Conservation (phyloP, 2,329 filamentous ascomycete genomes). For the Chrysoporthe cubensis region DNA sequence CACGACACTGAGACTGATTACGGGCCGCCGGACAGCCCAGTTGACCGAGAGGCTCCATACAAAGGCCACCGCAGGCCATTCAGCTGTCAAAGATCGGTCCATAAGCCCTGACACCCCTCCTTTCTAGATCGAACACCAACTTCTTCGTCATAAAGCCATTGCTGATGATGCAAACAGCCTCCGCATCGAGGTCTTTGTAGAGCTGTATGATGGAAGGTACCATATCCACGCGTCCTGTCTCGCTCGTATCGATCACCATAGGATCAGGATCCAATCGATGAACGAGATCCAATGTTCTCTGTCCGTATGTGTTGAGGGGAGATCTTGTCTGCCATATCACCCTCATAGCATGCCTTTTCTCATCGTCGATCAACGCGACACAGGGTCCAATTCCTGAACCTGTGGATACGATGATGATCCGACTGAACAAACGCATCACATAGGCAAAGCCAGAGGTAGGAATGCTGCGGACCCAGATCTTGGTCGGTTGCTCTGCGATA, state of each 20-base stretch:
- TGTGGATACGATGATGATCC: conserved; percentile 63
- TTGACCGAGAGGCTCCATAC: background rate
- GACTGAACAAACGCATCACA: conserved; percentile 59
- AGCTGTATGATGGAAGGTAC: conserved; percentile 34
- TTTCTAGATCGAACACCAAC: conserved; percentile 38
- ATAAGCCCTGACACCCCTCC: conserved; percentile 39
- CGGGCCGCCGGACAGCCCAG: background rate
- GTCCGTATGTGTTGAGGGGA: conserved; percentile 41
- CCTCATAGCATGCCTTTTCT: conserved; percentile 36
- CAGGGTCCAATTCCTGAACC: conserved; percentile 68
- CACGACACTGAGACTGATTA: background rate
- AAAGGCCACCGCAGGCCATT: background rate
- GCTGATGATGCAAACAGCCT: conserved; percentile 42
- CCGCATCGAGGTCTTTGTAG: conserved; percentile 35
- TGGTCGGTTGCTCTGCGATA: conserved; percentile 57
- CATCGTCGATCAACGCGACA: conserved; percentile 50
- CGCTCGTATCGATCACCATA: conserved; percentile 39
- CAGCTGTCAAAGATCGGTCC: conserved; percentile 42
- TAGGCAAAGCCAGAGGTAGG: conserved; percentile 63
- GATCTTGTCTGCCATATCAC: conserved; percentile 42
- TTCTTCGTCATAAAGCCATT: conserved; percentile 39
- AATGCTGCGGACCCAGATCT: conserved; percentile 64
- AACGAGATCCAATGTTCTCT: conserved; percentile 35
- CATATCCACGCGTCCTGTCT: conserved; percentile 38
- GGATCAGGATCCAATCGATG: conserved; percentile 37